Evolutionary conservation across 495 filamentous ascomycete species (phyloP), one percentile per base, ranked within the genome.

Genomic region (Hamigera avellanea): DNA sequence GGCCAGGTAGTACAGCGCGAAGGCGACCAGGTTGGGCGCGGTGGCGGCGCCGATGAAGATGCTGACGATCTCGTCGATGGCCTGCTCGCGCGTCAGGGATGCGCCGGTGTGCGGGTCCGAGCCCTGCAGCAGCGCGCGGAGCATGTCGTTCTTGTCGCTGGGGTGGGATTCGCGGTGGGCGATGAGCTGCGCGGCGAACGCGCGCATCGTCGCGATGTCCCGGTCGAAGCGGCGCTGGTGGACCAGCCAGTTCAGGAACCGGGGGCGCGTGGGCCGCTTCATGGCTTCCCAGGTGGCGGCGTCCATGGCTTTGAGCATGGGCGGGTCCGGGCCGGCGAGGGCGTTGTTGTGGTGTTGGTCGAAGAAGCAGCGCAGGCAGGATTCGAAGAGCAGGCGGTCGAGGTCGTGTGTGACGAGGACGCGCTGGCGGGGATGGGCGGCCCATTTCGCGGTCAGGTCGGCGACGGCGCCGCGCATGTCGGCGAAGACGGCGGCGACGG

Each of bases 371-470:
- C 82, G 64, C 34, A 78, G 78, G 16, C 82, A 74, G 1, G 81
- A 78, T 28, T 82, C 79, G 14, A 87, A 60, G 32, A 81, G 76
- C 18, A 84, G 55, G 10, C 78, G 68, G 14, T 84, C 83, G 36
- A 88, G 73, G 46, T 86, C 80, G n/a, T 78, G 75, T 0, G 74
- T 67, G 2, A 73, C 69, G 31, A 66, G 57, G 36, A 87, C 76
- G 15, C 63, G 59, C 27, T 74, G 50, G n/a, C 57, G 46, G 0
- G 70, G 44, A 0, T 69, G 72, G 34, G 70, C 63, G 10, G 53
- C 75, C 80, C 81, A 88, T 49, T 86, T 86, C 40, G 73, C 60
- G 19, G 74, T 67, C 34, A 88, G 53, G 36, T 91, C 81, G 0
- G 59, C 56, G 2, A 77, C 68, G 26, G 83, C 73, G 41, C 80